These are phyloP conservation scores for Nadsonia starkeyi-henricii DNA, from an alignment of 1,139 yeast species.

Conservation along the genomic window DNA sequence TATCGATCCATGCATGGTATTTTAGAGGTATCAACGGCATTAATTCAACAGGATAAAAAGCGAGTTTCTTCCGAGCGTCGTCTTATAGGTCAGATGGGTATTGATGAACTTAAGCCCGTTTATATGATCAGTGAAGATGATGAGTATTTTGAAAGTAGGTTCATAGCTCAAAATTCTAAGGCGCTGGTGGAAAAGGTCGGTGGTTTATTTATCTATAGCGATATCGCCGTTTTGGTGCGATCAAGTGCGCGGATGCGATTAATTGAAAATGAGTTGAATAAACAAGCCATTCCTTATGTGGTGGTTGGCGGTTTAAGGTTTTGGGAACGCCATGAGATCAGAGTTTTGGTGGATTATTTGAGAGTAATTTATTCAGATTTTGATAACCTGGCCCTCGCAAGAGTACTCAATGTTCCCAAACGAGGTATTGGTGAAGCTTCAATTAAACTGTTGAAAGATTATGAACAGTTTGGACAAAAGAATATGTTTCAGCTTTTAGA, in stretches of 20 bases:
- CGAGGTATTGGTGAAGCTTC: slow-evolving; percentile 60
- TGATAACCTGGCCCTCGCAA: slow-evolving; percentile 45
- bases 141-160: slow-evolving; percentile 40
- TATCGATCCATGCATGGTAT: slow-evolving; percentile 69
- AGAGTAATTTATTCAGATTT: slow-evolving; percentile 42
- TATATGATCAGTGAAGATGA: slow-evolving; percentile 27
- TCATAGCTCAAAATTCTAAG: slow-evolving; percentile 43
- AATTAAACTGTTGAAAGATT: slow-evolving; percentile 18
- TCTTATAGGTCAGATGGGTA: slow-evolving; percentile 5
- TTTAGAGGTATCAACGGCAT: slow-evolving; percentile 44
- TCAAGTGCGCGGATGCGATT: slow-evolving; percentile 42
- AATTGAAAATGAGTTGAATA: slow-evolving; percentile 49
- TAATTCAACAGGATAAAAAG: slow-evolving; percentile 47
- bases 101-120: slow-evolving; percentile 27
- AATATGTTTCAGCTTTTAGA: slow-evolving; percentile 7
- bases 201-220: slow-evolving; percentile 31
- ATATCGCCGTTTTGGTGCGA: slow-evolving; percentile 61
- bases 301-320: slow-evolving; percentile 63
- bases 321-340: slow-evolving; percentile 66
- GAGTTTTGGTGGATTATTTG: slow-evolving; percentile 47
- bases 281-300: slow-evolving; percentile 43
- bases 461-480: slow-evolving; percentile 1
- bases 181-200: slow-evolving; percentile 13
- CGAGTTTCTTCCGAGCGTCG: slow-evolving; percentile 10
- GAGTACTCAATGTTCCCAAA: slow-evolving; percentile 47